Base-by-base conservation (phyloP, 805 yeast genomes). In the Yarrowia sp. region DNA sequence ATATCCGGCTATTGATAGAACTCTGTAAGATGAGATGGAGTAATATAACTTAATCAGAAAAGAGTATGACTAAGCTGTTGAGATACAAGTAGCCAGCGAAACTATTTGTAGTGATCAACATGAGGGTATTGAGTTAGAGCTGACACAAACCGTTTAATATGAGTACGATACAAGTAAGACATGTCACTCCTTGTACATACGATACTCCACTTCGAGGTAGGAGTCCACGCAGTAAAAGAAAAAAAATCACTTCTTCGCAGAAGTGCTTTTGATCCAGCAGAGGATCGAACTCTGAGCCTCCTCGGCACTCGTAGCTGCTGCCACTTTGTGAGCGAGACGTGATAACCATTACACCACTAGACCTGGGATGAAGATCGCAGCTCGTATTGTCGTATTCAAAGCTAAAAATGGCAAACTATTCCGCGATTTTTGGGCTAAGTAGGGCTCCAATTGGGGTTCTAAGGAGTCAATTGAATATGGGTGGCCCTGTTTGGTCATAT, bases 241-340 rank as follows among this genome's bases (percentile, higher is more conserved):
- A 43, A 24, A 24, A 24, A 5, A 24, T 24, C 30, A 24, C 30
- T 2, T 24, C 30, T 24, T 24, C 6, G 30, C 30, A 24, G 30
- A 24, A 24, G 30, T 24, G 30, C 30, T 24, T 24, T 24, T 60
- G 66, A 60, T 60, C 66, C 66, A 60, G 66, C 66, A 44, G 66
- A 60, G 66, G 53, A 60, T 60, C 66, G 66, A 60, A 60, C 66
- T 60, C 66, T 44, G 66, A 60, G 53, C 66, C 66, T 60, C 66
- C 66, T 60, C 66, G 66, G 66, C 46, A 55, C 63, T 30, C 49
- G 38, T 52, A 52, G 43, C 42, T 24, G 13, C 14, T 9, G 58
- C 58, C 38, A 55, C 46, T 30, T 47, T 60, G 66, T 60, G 53
- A 60, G 53, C 66, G 66, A 60, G 66, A 60, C 66, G 66, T 60